Base-by-base conservation (phyloP, 768 basidiomycete genomes). In the Lactarius pseudohatsudake region DNA sequence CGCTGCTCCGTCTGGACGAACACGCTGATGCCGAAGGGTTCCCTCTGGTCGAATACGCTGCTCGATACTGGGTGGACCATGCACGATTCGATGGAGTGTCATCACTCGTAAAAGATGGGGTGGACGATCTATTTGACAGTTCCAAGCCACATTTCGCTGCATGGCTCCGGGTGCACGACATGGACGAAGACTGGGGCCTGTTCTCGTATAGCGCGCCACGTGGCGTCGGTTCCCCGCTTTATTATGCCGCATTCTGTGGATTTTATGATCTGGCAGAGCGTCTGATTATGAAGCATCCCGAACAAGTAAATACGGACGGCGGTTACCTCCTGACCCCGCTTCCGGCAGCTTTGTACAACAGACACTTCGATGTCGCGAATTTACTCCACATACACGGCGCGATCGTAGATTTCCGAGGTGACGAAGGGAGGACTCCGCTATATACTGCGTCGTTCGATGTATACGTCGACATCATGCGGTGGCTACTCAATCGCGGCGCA, bases 401-500 rank as follows among this genome's bases (percentile, higher is more conserved):
- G 4, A 10, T 22, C n/a, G 45, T 47, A 9, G 47, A 50, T 22
- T 11, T 50, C 22, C 47, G 47, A 11, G 47, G 11, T 10, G 11
- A 22, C 3, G 7, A 0, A 10, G 4, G 4, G n/a, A 4, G 11
- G 4, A 50, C 22, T 22, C 47, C 4, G 10, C n/a, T 50, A 13
- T 13, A 50, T 10, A 0, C 4, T 0, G 47, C 22, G 10, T 50
- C 47, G 1, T 1, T 1, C 2, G 0, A 11, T 13, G 47, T 11
- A 22, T 3, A 4, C 10, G n/a, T 50, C 4, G 47, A 50, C 22
- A 22, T 22, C 47, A n/a, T 50, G n/a, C 47, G 11, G 1, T 50
- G 47, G 47, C 47, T 50, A 50, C 47, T 50, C 11, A 4, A 22
- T 50, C 47, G 13, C 4, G 47, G 22, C 47, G 47, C 47, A 22